phyloP scores from a whole-genome alignment of 257 asterid genomes.

The Jaltomata sinuosa region DNA sequence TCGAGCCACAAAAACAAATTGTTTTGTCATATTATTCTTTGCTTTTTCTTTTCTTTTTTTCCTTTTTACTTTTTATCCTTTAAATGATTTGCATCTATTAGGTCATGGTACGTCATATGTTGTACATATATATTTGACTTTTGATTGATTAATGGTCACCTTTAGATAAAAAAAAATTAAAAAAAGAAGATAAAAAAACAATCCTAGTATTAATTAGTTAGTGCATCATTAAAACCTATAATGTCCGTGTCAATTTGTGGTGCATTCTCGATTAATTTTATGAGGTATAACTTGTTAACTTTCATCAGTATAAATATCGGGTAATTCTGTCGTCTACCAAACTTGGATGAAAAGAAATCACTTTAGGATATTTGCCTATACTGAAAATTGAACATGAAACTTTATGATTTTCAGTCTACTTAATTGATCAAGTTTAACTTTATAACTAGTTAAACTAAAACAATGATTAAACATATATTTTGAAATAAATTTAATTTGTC shows the following conservation, averaged over 20 bases:
- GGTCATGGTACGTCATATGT: not conserved
- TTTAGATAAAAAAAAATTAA: not conserved
- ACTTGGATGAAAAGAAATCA: not conserved
- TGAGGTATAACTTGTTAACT: not conserved
- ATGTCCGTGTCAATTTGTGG: not conserved
- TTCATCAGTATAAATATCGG: no score
- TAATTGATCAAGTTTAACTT: no score
- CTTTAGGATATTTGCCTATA: not conserved
- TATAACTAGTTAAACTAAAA: no score
- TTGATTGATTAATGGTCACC: not conserved
- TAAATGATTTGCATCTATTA: not conserved
- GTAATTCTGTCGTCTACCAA: not conserved
- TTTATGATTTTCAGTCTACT: not conserved
- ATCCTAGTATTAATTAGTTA: no score
- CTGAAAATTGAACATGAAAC: not conserved
- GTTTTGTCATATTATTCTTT: not conserved
- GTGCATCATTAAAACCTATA: no score
- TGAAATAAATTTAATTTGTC: no score
- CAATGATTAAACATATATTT: no score
- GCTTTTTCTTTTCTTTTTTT: no score
- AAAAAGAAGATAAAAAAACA: no score
- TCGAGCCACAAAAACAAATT: constrained; percentile 1
- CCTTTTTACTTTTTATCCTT: not conserved
- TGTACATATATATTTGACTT: not conserved
- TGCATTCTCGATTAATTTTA: not conserved